Evolutionary conservation across 306 rosid genomes (phyloP).

Genomic region (Vigna angularis): DNA sequence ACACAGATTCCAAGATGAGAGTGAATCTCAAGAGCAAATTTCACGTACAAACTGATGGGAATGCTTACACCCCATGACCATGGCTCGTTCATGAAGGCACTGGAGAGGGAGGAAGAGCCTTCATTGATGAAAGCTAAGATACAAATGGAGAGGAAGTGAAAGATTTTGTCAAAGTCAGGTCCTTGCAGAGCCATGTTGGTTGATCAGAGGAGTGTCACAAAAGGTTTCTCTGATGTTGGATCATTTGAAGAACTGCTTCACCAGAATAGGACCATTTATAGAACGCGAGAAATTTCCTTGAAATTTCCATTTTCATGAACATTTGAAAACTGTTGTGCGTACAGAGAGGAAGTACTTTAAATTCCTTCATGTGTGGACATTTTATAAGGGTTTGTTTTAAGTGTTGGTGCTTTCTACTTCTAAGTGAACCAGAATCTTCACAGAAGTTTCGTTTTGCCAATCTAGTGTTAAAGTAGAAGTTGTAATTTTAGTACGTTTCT

Average conservation of each 20-base stretch:
- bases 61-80: slow-evolving; percentile 52
- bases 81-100: slow-evolving; percentile 41
- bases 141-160: slow-evolving; percentile 46
- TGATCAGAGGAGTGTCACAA: neutral
- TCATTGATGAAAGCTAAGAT: slow-evolving; percentile 55
- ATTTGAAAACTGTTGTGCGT: slow-evolving; percentile 24
- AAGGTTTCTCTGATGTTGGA: slow-evolving; percentile 25
- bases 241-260: slow-evolving; percentile 43
- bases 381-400: neutral
- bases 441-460: slow-evolving; percentile 38
- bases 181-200: slow-evolving; percentile 33
- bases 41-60: slow-evolving; percentile 52
- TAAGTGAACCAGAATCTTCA: slow-evolving; percentile 49
- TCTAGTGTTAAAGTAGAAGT: slow-evolving; percentile 12
- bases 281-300: slow-evolving; percentile 46
- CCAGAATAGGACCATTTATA: slow-evolving; percentile 41
- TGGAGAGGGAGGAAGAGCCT: slow-evolving; percentile 50
- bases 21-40: slow-evolving; percentile 52
- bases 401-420: slow-evolving; percentile 4
- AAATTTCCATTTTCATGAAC: slow-evolving; percentile 46
- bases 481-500: slow-evolving; percentile 7
- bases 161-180: slow-evolving; percentile 40
- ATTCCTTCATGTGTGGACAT: neutral
- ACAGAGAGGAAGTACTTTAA: neutral
- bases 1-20: slow-evolving; percentile 51